These are phyloP conservation scores for Phylloporus sp. DNA, from an alignment of 768 basidiomycete genomes.

Conservation along the genomic window DNA sequence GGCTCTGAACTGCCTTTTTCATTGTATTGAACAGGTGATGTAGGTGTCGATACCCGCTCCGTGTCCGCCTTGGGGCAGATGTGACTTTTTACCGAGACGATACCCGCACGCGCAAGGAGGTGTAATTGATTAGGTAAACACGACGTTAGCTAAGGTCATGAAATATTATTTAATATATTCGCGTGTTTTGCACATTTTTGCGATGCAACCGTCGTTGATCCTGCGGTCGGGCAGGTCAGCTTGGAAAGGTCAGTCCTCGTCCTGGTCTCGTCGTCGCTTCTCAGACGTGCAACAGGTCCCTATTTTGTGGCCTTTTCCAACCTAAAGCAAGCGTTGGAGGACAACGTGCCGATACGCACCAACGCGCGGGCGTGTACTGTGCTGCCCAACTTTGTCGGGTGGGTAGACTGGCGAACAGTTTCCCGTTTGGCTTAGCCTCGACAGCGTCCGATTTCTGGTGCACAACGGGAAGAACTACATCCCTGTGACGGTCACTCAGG, in stretches of 20 bases:
- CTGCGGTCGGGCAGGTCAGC: constrained; percentile 69
- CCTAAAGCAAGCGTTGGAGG: constrained; percentile 70
- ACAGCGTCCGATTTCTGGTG: constrained; percentile 81
- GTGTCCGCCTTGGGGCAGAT: not conserved
- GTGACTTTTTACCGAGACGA: not conserved
- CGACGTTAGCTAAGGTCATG: not conserved
- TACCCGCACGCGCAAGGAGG: no score
- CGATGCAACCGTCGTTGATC: constrained; percentile 60
- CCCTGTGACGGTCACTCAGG: constrained; percentile 84
- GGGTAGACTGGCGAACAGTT: constrained; percentile 22
- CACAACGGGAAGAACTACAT: constrained; percentile 92
- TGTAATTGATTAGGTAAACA: no score
- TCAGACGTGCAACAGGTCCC: constrained; percentile 53
- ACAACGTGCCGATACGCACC: constrained; percentile 84
- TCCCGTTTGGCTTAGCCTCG: not conserved
- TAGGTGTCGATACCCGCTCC: not conserved
- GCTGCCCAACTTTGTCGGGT: constrained; percentile 96
- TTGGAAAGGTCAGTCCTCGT: constrained; percentile 61
- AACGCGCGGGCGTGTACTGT: constrained; percentile 88
- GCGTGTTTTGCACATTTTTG: constrained; percentile 1
- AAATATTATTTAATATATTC: not conserved
- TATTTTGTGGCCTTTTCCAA: constrained; percentile 93
- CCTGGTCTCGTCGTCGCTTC: no score
- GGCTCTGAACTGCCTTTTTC: not conserved
- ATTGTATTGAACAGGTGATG: not conserved